Evolutionary conservation across 345 rosid genomes (phyloP).

Genomic region (Carallia brachiata): DNA sequence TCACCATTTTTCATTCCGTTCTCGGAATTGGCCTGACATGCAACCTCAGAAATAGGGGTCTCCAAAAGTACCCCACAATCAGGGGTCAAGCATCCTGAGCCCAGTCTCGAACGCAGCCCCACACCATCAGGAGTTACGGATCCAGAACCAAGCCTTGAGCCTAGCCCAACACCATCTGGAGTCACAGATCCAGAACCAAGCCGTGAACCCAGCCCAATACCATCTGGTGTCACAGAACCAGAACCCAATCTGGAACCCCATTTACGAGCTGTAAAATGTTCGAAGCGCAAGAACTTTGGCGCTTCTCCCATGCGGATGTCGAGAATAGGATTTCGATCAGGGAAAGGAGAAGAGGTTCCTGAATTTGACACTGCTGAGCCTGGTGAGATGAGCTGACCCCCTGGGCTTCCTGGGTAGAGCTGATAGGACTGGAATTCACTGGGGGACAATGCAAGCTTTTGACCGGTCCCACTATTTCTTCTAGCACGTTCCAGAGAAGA

Average conservation of each 20-base stretch:
- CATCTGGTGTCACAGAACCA: conserved; percentile 29
- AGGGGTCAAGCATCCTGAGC: conserved; percentile 79
- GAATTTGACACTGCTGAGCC: conserved; percentile 79
- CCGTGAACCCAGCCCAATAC: conserved; percentile 26
- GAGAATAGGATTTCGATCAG: conserved; percentile 54
- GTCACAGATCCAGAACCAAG: conserved; percentile 74
- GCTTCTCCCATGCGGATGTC: conserved; percentile 65
- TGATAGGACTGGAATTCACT: conserved; percentile 66
- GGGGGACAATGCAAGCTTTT: conserved; percentile 60
- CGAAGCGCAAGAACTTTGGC: conserved; percentile 63
- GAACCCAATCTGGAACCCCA: conserved; percentile 79
- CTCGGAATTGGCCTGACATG: conserved; percentile 45
- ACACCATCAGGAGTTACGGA: conserved; percentile 67
- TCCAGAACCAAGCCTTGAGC: conserved; percentile 77
- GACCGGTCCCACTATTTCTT: conserved; percentile 53
- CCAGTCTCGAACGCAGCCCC: conserved; percentile 55
- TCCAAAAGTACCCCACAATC: conserved; percentile 46
- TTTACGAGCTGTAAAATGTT: conserved; percentile 62
- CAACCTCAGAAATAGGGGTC: conserved; percentile 48
- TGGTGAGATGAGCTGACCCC: conserved; percentile 76
- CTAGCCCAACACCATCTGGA: conserved; percentile 65
- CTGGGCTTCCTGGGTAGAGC: conserved; percentile 77
- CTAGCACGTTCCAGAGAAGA: conserved; percentile 85
- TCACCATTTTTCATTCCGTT: conserved; percentile 45
- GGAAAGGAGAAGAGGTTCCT: conserved; percentile 90